These are phyloP conservation scores for Apiospora saccharicola DNA, from an alignment of 2,329 filamentous ascomycete species.

Conservation along the genomic window DNA sequence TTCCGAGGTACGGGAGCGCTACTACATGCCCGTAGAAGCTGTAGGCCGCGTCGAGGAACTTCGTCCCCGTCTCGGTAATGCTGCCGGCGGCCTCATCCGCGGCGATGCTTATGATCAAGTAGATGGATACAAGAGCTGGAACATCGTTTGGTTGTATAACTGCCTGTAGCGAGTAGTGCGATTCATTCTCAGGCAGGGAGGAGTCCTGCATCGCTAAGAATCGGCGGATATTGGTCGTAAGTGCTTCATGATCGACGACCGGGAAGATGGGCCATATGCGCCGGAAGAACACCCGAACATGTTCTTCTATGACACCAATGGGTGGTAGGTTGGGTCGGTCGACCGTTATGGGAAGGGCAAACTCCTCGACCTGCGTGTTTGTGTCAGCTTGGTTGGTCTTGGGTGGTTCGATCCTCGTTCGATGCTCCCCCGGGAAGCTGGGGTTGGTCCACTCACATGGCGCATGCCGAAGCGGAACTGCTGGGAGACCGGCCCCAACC, in stretches of 20 bases:
- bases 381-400: neutral
- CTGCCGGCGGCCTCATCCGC: conserved; percentile 30
- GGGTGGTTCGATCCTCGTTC: neutral
- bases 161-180: neutral
- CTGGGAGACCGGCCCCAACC: conserved; percentile 31
- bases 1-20: conserved; percentile 31
- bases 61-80: conserved; percentile 27
- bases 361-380: conserved; percentile 30
- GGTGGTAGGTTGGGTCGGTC: conserved; percentile 31
- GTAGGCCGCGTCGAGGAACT: conserved; percentile 32
- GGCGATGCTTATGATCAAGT: conserved; percentile 33
- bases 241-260: conserved; percentile 29
- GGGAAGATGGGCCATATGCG: conserved; percentile 35
- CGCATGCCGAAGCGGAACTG: conserved; percentile 36
- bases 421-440: neutral
- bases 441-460: conserved; percentile 15
- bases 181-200: no score
- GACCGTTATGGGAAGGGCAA: conserved; percentile 30
- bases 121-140: conserved; percentile 29
- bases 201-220: conserved; percentile 21
- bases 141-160: conserved; percentile 19
- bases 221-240: conserved; percentile 29
- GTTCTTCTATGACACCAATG: conserved; percentile 22
- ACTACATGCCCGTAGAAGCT: conserved; percentile 33
- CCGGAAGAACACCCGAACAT: conserved; percentile 32